These are phyloP conservation scores for Colletotrichum trifolii DNA, from an alignment of 2,329 filamentous ascomycete genomes.

Conservation along the genomic window DNA sequence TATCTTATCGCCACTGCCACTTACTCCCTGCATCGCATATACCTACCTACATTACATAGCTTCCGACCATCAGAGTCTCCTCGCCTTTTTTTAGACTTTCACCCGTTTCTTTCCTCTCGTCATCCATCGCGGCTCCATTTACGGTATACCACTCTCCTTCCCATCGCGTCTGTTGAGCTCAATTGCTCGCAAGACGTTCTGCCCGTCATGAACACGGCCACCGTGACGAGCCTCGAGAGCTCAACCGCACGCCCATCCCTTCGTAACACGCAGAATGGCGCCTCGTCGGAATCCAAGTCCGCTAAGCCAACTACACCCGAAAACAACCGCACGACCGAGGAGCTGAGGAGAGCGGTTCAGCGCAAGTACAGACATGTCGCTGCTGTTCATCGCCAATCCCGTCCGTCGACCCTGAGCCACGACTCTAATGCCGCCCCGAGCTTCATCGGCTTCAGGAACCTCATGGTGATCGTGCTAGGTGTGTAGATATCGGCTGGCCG, in stretches of 20 bases:
- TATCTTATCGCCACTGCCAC: conserved; percentile 38
- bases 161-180: not conserved
- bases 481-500: conserved; percentile 43
- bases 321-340: conserved; percentile 38
- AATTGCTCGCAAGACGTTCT: conserved; percentile 22
- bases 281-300: conserved; percentile 33
- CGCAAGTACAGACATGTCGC: conserved; percentile 92
- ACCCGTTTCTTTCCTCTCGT: conserved; percentile 13
- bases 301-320: conserved; percentile 23
- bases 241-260: conserved; percentile 25
- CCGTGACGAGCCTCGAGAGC: conserved; percentile 44
- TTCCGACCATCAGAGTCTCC: conserved; percentile 16
- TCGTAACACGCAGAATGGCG: conserved; percentile 35
- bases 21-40: conserved; percentile 33
- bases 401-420: conserved; percentile 86
- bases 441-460: conserved; percentile 92
- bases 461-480: conserved; percentile 95
- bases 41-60: conserved; percentile 17
- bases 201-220: conserved; percentile 54
- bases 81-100: conserved; percentile 22
- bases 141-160: not conserved
- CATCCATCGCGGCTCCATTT: conserved; percentile 5
- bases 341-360: conserved; percentile 52
- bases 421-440: conserved; percentile 81
- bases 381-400: conserved; percentile 79